A percentile compares a stretch with the other conserved stretches of the same genome.
These are phyloP conservation scores for Leishmania major DNA, from an alignment of 208 protist species.

Conservation along the genomic window DNA sequence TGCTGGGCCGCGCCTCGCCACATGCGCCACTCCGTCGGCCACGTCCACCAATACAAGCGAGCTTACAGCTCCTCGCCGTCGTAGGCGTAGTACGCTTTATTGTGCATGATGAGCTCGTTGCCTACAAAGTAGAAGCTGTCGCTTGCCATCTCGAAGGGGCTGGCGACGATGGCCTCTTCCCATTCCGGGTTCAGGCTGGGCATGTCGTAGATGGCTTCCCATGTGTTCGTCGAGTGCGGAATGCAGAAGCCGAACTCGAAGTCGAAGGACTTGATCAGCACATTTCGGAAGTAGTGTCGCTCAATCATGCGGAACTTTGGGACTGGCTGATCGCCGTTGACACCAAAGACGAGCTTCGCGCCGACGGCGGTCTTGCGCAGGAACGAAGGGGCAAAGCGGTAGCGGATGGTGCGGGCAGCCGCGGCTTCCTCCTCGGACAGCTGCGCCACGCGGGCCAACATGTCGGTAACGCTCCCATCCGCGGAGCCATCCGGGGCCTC, in stretches of 20 bases:
- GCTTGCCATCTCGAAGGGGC: slow-evolving; percentile 90
- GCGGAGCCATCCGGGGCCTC: slow-evolving; percentile 26
- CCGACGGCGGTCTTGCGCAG: slow-evolving; percentile 74
- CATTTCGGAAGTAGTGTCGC: slow-evolving; percentile 95
- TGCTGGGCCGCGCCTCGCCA: background rate
- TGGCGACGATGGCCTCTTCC: slow-evolving; percentile 84
- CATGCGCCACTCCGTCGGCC: background rate
- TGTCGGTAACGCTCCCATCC: slow-evolving; percentile 39
- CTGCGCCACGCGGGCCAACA: slow-evolving; percentile 18
- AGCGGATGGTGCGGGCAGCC: slow-evolving; percentile 79
- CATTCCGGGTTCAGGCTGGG: slow-evolving; percentile 87
- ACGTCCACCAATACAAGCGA: background rate
- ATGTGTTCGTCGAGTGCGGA: slow-evolving; percentile 95
- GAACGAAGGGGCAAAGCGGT: slow-evolving; percentile 90
- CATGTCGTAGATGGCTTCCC: slow-evolving; percentile 96
- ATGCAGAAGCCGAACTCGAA: slow-evolving; percentile 97
- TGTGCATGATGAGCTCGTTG: slow-evolving; percentile 95
- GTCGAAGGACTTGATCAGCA: slow-evolving; percentile 95
- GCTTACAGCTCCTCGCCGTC: slow-evolving; percentile 31
- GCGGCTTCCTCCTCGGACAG: slow-evolving; percentile 61
- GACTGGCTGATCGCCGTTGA: slow-evolving; percentile 88
- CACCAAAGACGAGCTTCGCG: slow-evolving; percentile 91
- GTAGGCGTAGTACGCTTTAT: slow-evolving; percentile 93
- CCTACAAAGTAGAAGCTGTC: slow-evolving; percentile 97
- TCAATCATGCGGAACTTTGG: slow-evolving; percentile 97